These are phyloP conservation scores for Thalassiosira ordinaria DNA, from an alignment of 352 stramenopile genomes.

Conservation along the genomic window DNA sequence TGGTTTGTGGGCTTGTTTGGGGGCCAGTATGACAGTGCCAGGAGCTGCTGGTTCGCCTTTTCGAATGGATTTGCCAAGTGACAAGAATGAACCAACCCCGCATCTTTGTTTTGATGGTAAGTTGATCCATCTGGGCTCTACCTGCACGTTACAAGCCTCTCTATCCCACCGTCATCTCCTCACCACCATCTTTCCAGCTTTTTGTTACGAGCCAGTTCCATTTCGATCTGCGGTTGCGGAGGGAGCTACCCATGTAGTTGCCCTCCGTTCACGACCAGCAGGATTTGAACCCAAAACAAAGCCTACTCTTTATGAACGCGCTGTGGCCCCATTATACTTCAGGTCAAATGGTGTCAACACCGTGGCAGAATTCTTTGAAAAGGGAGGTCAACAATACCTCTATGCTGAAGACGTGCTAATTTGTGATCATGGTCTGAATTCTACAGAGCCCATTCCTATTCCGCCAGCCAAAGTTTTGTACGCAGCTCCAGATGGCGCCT, in stretches of 20 bases:
- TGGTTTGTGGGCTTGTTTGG: slow-evolving; percentile 77
- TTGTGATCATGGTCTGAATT: slow-evolving; percentile 61
- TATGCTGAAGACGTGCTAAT: slow-evolving; percentile 82
- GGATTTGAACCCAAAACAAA: slow-evolving; percentile 67
- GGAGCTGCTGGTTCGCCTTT: slow-evolving; percentile 72
- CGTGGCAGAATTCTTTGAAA: slow-evolving; percentile 77
- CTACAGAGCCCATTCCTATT: slow-evolving; percentile 59
- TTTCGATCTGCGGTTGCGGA: slow-evolving; percentile 80
- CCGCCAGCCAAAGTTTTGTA: slow-evolving; percentile 76
- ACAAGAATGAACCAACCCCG: slow-evolving; percentile 21
- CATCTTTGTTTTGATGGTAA: slow-evolving; percentile 79
- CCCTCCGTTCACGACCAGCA: slow-evolving; percentile 64
- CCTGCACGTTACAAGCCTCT: no score
- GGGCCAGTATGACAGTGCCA: slow-evolving; percentile 78
- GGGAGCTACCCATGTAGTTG: slow-evolving; percentile 79
- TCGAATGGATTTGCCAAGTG: slow-evolving; percentile 45
- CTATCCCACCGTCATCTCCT: no score
- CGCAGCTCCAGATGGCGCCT: slow-evolving; percentile 45
- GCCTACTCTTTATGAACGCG: slow-evolving; percentile 72
- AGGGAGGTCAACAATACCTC: slow-evolving; percentile 80
- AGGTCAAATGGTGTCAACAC: slow-evolving; percentile 60
- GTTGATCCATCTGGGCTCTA: no score
- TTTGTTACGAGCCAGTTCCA: slow-evolving; percentile 80
- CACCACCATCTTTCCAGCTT: no score
- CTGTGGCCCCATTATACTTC: slow-evolving; percentile 79